These are phyloP conservation scores for Pichia scutulata DNA, from an alignment of 805 yeast species.

Conservation along the genomic window DNA sequence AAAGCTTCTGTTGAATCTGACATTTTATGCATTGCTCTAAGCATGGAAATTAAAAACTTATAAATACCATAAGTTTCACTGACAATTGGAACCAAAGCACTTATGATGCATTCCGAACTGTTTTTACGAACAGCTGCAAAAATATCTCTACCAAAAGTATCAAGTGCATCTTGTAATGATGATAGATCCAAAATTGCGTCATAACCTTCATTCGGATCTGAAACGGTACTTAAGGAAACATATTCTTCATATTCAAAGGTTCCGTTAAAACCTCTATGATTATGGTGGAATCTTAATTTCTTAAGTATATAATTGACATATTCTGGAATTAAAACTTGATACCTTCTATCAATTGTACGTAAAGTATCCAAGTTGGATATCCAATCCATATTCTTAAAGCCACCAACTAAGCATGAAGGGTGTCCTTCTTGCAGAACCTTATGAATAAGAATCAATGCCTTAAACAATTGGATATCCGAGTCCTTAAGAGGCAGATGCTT, in stretches of 20 bases:
- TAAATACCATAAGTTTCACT: slow-evolving; percentile 90
- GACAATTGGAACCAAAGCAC: slow-evolving; percentile 84
- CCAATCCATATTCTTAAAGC: slow-evolving; percentile 71
- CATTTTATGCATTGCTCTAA: slow-evolving; percentile 75
- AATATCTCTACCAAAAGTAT: slow-evolving; percentile 66
- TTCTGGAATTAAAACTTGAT: slow-evolving; percentile 67
- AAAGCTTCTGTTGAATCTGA: slow-evolving; percentile 70
- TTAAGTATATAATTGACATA: slow-evolving; percentile 62
- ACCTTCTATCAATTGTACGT: slow-evolving; percentile 40
- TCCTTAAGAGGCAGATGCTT: slow-evolving; percentile 72
- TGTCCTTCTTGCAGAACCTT: slow-evolving; percentile 98
- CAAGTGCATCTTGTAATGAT: slow-evolving; percentile 78
- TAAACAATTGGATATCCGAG: slow-evolving; percentile 80
- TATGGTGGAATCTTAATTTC: slow-evolving; percentile 75
- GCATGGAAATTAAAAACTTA: slow-evolving; percentile 82
- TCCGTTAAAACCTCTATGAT: slow-evolving; percentile 87
- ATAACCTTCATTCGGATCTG: slow-evolving; percentile 93
- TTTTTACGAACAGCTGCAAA: slow-evolving; percentile 55
- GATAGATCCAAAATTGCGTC: slow-evolving; percentile 81
- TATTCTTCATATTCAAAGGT: slow-evolving; percentile 95
- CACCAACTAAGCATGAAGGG: slow-evolving; percentile 73
- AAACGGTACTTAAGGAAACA: slow-evolving; percentile 74
- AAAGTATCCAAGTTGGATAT: slow-evolving; percentile 62
- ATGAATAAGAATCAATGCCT: slow-evolving; percentile 77
- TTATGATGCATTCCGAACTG: slow-evolving; percentile 64